Conservation (phyloP, 2,329 filamentous ascomycete genomes). For the Cadophora gregata region DNA sequence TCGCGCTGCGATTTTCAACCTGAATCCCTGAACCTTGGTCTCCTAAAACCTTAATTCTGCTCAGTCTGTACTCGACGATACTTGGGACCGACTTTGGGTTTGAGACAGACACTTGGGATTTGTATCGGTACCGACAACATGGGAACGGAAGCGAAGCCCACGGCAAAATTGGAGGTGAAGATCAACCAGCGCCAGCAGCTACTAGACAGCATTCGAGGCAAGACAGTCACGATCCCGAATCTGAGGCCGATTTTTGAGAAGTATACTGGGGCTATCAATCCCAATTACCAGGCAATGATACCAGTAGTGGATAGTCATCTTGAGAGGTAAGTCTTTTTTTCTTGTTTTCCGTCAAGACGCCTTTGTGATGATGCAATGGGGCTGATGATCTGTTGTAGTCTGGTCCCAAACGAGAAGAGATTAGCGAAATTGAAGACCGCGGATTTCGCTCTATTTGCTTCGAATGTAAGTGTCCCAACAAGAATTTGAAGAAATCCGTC, state of each 20-base stretch:
- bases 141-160: constrained; percentile 9
- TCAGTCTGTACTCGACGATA: background rate
- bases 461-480: constrained; percentile 21
- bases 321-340: constrained; percentile 16
- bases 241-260: constrained; percentile 21
- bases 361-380: background rate
- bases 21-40: background rate
- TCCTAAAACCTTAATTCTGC: background rate
- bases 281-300: constrained; percentile 19
- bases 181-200: constrained; percentile 18
- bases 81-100: background rate
- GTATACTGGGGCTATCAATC: constrained; percentile 18
- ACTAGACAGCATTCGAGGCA: constrained; percentile 21
- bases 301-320: constrained; percentile 17
- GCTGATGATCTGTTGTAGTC: constrained; percentile 13
- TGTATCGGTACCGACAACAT: constrained; percentile 4
- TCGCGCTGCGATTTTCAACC: background rate
- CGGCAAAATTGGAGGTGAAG: background rate
- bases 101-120: background rate
- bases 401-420: constrained; percentile 25
- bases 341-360: background rate
- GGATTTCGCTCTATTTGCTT: constrained; percentile 37
- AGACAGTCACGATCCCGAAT: constrained; percentile 24
- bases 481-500: background rate
- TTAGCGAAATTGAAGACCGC: constrained; percentile 31